phyloP scores from a whole-genome alignment of 768 basidiomycete species.

The Mycena galericulata region DNA sequence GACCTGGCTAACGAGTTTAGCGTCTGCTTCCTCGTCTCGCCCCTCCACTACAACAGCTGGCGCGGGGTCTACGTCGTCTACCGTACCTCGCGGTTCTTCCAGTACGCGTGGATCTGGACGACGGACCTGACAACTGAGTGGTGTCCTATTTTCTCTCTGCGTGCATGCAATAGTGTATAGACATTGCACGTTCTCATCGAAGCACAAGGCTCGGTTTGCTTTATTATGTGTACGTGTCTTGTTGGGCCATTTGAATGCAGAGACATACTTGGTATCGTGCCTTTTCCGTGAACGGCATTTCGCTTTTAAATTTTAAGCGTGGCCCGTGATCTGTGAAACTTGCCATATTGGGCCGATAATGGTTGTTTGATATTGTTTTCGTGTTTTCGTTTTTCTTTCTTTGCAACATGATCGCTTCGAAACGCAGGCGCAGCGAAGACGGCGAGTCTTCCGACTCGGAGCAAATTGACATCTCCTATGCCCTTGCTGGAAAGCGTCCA shows the following conservation, averaged over 20 bases:
- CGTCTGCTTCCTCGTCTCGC: constrained; percentile 9
- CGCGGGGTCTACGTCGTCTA: neutral
- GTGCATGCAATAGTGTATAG: neutral
- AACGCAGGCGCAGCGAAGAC: constrained; percentile 31
- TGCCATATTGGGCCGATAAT: neutral
- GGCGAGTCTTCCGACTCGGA: constrained; percentile 43
- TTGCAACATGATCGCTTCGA: constrained; percentile 19
- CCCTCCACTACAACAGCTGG: neutral
- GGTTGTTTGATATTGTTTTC: constrained; percentile 15
- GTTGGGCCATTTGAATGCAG: too few species aligned
- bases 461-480: constrained; percentile 74
- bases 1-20: constrained; percentile 3
- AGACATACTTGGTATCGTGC: too few species aligned
- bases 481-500: constrained; percentile 63
- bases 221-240: too few species aligned
- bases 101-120: constrained; percentile 16
- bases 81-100: constrained; percentile 13
- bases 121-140: neutral
- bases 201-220: too few species aligned
- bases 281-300: too few species aligned
- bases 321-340: neutral
- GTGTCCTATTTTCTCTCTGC: neutral
- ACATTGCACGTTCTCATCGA: too few species aligned
- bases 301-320: too few species aligned
- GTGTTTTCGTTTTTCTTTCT: too few species aligned